Conservation (phyloP, 139 green algal species). For the Chlorella vulgaris region DNA sequence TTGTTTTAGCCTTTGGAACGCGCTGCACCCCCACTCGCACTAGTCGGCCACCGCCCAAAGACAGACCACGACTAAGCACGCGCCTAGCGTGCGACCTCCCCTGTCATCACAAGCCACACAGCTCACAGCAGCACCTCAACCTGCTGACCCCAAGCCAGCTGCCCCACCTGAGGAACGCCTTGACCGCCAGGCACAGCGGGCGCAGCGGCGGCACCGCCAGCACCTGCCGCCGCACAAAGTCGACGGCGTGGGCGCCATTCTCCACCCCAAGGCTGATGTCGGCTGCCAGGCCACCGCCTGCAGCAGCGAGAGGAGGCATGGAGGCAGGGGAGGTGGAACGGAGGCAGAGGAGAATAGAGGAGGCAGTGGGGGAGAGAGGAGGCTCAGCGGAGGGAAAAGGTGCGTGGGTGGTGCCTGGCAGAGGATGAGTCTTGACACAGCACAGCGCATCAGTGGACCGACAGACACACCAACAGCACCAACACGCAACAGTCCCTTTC, state of each 20-base stretch:
- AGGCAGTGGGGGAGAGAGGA: neutral
- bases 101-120: too few species aligned
- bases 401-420: too few species aligned
- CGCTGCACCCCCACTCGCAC: too few species aligned
- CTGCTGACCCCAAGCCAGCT: neutral
- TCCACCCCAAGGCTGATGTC: constrained; percentile 77
- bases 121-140: neutral
- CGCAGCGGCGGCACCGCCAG: constrained; percentile 60
- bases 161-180: constrained; percentile 53
- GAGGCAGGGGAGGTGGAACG: neutral
- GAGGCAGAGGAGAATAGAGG: neutral
- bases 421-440: too few species aligned
- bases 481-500: too few species aligned
- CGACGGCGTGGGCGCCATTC: constrained; percentile 71
- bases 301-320: neutral
- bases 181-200: constrained; percentile 73
- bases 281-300: constrained; percentile 35
- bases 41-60: too few species aligned
- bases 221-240: constrained; percentile 59
- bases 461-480: too few species aligned
- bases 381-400: too few species aligned
- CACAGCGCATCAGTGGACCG: too few species aligned
- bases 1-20: too few species aligned
- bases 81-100: too few species aligned
- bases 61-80: too few species aligned